Conservation (phyloP, 495 filamentous ascomycete genomes). For the Zalerion maritima region DNA sequence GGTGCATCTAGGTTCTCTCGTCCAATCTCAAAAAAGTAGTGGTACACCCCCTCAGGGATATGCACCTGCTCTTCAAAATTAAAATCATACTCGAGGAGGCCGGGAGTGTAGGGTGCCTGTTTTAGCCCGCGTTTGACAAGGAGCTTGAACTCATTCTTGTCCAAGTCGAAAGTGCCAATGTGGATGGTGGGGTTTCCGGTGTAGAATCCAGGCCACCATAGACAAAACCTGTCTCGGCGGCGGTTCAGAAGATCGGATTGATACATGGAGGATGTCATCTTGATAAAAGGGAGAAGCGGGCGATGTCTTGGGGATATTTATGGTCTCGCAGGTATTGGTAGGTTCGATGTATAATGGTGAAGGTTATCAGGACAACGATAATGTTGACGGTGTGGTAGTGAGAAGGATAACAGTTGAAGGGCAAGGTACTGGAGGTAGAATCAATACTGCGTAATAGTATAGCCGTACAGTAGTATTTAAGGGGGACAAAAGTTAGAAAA, state of each 20-base stretch:
- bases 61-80: slow-evolving; percentile 5
- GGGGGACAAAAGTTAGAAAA: no score
- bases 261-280: no score
- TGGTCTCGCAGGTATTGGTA: no score
- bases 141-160: slow-evolving; percentile 3
- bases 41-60: slow-evolving; percentile 11
- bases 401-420: no score
- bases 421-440: no score
- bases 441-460: no score
- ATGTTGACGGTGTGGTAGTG: no score
- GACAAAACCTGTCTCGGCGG: slow-evolving; percentile 12
- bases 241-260: slow-evolving; percentile 13
- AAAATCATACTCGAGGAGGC: slow-evolving; percentile 14
- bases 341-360: no score
- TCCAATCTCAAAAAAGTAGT: slow-evolving; percentile 16
- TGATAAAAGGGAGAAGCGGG: no score
- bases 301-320: no score
- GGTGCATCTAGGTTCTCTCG: slow-evolving; percentile 8
- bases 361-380: no score
- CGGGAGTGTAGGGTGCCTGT: slow-evolving; percentile 2
- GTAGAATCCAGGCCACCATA: slow-evolving; percentile 12
- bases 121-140: slow-evolving; percentile 5
- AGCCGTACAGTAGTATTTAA: no score
- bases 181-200: background rate
- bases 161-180: background rate